Percentiles rank a stretch among this genome's conserved stretches.
Evolutionary conservation across 1,139 yeast species (phyloP).

Genomic region (Casaregolazyma suthepensis): DNA sequence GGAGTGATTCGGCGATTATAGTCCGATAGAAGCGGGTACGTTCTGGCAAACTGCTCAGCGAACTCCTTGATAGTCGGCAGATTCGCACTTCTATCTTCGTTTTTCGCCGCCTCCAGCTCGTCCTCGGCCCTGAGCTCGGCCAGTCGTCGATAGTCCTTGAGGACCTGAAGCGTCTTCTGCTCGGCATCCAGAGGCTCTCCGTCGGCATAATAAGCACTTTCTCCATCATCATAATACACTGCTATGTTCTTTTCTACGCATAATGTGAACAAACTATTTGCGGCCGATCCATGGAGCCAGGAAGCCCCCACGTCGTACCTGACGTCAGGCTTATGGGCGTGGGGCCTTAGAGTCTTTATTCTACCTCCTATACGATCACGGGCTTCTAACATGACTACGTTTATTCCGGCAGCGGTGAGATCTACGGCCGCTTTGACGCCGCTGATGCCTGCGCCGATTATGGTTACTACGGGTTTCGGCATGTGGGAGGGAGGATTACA

Average conservation of each 20-base stretch:
- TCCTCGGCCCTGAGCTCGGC: slow-evolving; percentile 1
- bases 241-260: slow-evolving; percentile 30
- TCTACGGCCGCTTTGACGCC: slow-evolving; percentile 74
- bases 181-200: slow-evolving; percentile 12
- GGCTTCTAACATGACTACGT: slow-evolving; percentile 51
- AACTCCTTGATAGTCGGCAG: slow-evolving; percentile 50
- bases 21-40: slow-evolving; percentile 42
- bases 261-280: slow-evolving; percentile 49
- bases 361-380: slow-evolving; percentile 53
- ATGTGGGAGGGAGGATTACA: not conserved
- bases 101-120: slow-evolving; percentile 1
- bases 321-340: slow-evolving; percentile 25
- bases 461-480: slow-evolving; percentile 31
- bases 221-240: slow-evolving; percentile 46
- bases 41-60: slow-evolving; percentile 42
- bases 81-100: slow-evolving; percentile 41
- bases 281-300: slow-evolving; percentile 81
- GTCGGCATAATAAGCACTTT: slow-evolving; percentile 28
- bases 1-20: slow-evolving; percentile 48
- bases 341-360: slow-evolving; percentile 14
- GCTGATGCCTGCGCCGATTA: slow-evolving; percentile 80
- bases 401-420: slow-evolving; percentile 40
- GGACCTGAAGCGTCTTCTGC: slow-evolving; percentile 5
- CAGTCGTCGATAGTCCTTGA: slow-evolving; percentile 4
- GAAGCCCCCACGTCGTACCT: slow-evolving; percentile 51